Conservation (phyloP, 345 rosid genomes). For the Leavenworthia alabamica region DNA sequence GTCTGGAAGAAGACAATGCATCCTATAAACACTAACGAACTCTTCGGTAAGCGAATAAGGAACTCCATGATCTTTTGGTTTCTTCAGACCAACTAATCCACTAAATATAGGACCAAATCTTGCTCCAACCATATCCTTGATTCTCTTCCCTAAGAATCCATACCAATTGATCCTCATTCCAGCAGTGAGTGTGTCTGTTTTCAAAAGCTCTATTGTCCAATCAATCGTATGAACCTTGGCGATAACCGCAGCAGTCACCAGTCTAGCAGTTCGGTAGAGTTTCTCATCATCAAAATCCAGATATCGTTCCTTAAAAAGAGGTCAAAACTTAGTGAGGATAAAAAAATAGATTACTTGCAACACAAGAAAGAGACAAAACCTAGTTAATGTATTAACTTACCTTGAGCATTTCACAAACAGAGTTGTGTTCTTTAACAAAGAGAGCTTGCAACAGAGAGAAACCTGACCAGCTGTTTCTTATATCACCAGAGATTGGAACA, state of each 20-base stretch:
- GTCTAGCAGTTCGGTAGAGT: conserved; percentile 54
- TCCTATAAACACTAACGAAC: conserved; percentile 61
- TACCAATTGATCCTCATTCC: conserved; percentile 76
- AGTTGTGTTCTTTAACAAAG: conserved; percentile 63
- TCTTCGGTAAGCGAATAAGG: conserved; percentile 71
- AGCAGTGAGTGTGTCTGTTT: conserved; percentile 58
- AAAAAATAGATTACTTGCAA: conserved; percentile 8
- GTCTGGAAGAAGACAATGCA: conserved; percentile 68
- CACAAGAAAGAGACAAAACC: not conserved
- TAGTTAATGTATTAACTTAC: conserved; percentile 26
- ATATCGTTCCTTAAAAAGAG: conserved; percentile 37
- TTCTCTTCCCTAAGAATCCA: conserved; percentile 63
- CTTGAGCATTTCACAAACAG: conserved; percentile 56
- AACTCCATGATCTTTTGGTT: conserved; percentile 74
- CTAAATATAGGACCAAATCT: conserved; percentile 48
- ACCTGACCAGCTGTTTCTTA: conserved; percentile 79
- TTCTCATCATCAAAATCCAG: conserved; percentile 57
- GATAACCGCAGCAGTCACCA: conserved; percentile 71
- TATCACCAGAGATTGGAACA: conserved; percentile 66
- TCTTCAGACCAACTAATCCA: conserved; percentile 65
- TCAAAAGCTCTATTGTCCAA: conserved; percentile 72
- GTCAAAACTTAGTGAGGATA: not conserved
- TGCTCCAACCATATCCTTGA: conserved; percentile 56
- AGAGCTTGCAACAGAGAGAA: conserved; percentile 65
- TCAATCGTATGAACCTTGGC: conserved; percentile 89